These are phyloP conservation scores for Dioszegia crocea DNA, from an alignment of 768 basidiomycete species.

Conservation along the genomic window DNA sequence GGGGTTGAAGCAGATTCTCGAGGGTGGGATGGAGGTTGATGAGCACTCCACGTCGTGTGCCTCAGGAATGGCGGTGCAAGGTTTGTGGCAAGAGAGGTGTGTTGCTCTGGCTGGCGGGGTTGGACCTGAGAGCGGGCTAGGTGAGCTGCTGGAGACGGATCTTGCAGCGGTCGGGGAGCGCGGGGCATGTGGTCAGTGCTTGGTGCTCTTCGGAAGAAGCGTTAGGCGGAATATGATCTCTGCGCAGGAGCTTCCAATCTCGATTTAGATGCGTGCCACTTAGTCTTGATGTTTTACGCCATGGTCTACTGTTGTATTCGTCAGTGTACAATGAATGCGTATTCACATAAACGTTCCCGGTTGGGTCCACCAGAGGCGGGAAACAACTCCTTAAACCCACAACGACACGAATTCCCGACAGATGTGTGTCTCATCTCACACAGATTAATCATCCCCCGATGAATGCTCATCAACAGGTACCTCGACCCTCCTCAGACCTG, in stretches of 20 bases:
- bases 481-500: neutral
- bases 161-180: conserved; percentile 14
- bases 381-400: too few species aligned
- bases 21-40: conserved; percentile 11
- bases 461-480: neutral
- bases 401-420: too few species aligned
- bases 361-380: too few species aligned
- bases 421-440: too few species aligned
- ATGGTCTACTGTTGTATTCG: neutral
- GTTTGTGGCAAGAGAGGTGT: conserved; percentile 18
- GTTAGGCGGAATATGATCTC: conserved; percentile 23
- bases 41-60: conserved; percentile 19
- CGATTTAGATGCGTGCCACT: conserved; percentile 8
- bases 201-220: conserved; percentile 22
- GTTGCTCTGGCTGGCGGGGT: conserved; percentile 4
- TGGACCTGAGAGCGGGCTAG: conserved; percentile 16
- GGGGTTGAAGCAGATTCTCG: conserved; percentile 25
- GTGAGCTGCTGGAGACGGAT: conserved; percentile 31
- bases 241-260: conserved; percentile 24
- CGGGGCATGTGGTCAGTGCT: conserved; percentile 26
- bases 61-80: neutral
- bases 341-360: too few species aligned
- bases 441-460: neutral
- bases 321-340: neutral
- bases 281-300: neutral